A percentile compares a stretch with the other conserved stretches of the same genome.
These are phyloP conservation scores for Primulina tabacum DNA, from an alignment of 257 asterid species.

Conservation along the genomic window DNA sequence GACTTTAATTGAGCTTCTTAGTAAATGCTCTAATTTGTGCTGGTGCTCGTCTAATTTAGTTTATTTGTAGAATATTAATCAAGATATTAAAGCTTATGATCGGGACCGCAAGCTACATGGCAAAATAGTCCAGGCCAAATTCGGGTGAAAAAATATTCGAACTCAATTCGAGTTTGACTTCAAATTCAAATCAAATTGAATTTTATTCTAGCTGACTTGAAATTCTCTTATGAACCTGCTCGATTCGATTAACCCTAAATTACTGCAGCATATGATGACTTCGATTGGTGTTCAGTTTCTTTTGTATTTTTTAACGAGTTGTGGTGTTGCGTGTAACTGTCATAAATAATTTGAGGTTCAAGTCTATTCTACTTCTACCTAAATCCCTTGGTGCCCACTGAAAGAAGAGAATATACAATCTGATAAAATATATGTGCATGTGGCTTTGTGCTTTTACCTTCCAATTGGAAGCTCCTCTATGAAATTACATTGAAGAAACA, in stretches of 20 bases:
- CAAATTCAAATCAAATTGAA: not conserved
- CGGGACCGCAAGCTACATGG: not conserved
- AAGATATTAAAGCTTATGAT: not conserved
- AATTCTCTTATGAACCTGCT: not conserved
- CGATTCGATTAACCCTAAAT: not conserved
- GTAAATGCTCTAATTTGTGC: not conserved
- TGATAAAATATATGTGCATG: not conserved
- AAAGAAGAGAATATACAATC: not conserved
- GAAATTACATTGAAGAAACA: slow-evolving; percentile 14
- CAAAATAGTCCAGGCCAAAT: not conserved
- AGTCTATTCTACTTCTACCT: not conserved
- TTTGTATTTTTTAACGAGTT: not conserved
- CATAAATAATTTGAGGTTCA: not conserved
- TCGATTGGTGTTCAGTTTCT: not conserved
- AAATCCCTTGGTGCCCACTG: not conserved
- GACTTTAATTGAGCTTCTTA: not conserved
- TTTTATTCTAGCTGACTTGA: not conserved
- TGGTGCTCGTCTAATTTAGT: not conserved
- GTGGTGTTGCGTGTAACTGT: not conserved
- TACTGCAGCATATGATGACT: not conserved
- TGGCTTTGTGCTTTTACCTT: not conserved
- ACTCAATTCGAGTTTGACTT: not conserved
- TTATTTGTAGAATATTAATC: too few species aligned
- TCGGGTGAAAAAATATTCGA: not conserved
- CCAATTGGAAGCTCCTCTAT: not conserved